Evolutionary conservation across 78 protist genomes (phyloP), one percentile per base, ranked within the genome.

Genomic region (Cavenderia fasciculata): DNA sequence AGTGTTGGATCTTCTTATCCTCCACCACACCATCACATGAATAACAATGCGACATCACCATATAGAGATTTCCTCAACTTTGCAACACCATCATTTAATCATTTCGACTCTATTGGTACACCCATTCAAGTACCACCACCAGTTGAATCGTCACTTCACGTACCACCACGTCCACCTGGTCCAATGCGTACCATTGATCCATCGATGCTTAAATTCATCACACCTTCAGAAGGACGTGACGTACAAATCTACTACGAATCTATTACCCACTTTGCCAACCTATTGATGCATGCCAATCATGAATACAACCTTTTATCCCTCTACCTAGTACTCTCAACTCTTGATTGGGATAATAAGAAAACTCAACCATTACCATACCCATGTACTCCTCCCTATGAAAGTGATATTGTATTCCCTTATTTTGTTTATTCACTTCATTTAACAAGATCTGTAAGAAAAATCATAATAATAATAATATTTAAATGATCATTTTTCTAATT

Each of bases 271-370:
- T 82, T 82, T 43, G 73, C 77, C 19, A 82, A 68, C 62, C 14
- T 68, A 31, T n/a, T 82, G 8, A 40, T 68, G 29, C 8, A 16
- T 21, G 43, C 46, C 19, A 68, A 63, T 2, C 12, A 59, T 21
- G 76, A 69, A 27, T 68, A 68, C 56, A 18, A 29, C 18, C 18
- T 82, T 19, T 41, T 82, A 18, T 68, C 78, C 7, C 21, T 69
- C 54, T 82, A 82, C 57, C 54, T 68, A 40, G 57, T 82, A n/a
- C 59, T 82, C 8, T 36, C 59, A 0, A 82, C 73, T 21, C 47
- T 82, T 1, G 90, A 82, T 43, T 82, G 90, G 90, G 90, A 82
- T n/a, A 82, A 82, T 29, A 82, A 82, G 33, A 82, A 68, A 29
- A 57, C 90, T 19, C 90, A 82, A 68, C 76, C 90, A 49, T 57